Conservation (phyloP, 345 rosid species). For the sweet orange (Citrus sinensis) region DNA sequence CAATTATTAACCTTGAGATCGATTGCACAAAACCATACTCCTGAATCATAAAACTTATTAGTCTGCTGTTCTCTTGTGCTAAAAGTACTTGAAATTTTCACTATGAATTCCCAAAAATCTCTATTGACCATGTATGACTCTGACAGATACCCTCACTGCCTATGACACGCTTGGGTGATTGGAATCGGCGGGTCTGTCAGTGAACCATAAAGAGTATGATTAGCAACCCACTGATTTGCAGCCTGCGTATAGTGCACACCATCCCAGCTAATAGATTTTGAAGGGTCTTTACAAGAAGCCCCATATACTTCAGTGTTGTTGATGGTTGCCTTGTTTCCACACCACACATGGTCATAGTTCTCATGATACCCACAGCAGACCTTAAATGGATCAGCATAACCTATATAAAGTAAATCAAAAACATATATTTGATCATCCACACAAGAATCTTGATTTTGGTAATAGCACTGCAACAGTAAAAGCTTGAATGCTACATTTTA, state of each 20-base stretch:
- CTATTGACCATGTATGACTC: background rate
- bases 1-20: background rate
- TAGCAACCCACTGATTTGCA: conserved; percentile 69
- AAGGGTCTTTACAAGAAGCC: conserved; percentile 49
- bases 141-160: conserved; percentile 11
- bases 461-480: background rate
- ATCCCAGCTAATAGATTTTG: conserved; percentile 46
- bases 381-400: conserved; percentile 48
- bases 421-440: background rate
- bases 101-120: background rate
- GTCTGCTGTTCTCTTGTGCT: background rate
- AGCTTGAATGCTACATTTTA: background rate
- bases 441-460: background rate
- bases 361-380: conserved; percentile 63
- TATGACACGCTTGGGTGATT: conserved; percentile 58
- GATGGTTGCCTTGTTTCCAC: conserved; percentile 39
- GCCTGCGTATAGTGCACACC: conserved; percentile 55
- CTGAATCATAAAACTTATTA: background rate
- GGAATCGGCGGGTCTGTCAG: conserved; percentile 62
- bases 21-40: background rate
- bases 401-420: conserved; percentile 16
- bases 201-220: conserved; percentile 54
- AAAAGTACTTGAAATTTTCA: background rate
- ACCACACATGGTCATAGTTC: conserved; percentile 51
- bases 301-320: conserved; percentile 43